Base-by-base conservation (phyloP, 345 rosid species). In the Laguncularia racemosa region DNA sequence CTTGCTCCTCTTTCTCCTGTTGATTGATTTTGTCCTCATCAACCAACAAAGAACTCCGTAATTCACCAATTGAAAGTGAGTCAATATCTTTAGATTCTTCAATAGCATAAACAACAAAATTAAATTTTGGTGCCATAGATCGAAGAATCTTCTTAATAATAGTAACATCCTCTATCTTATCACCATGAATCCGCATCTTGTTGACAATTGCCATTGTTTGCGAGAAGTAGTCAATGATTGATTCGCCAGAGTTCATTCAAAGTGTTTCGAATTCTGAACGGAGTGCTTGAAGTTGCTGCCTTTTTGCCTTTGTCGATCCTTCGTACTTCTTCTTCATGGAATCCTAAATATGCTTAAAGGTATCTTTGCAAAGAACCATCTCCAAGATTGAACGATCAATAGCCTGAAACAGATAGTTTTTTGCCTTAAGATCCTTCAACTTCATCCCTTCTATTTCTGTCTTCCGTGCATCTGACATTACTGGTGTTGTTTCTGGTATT, bases 321-420 rank as follows among this genome's bases (percentile, higher is more conserved):
- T 40, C 21, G 43, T 40, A 16, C 46, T 55, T 55, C 12, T 28
- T 38, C 48, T 55, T 55, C 58, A 55, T 55, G 14, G 58, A 33
- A 17, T 15, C 58, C 58, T 46, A 55, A 19, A 55, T 16, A n/a
- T 55, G 16, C 58, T 55, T 55, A 9, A 46, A 15, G 9, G 48
- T 55, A 20, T 14, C 46, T 12, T 55, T 55, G 13, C 20, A 28
- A 28, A 40, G 45, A 38, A 33, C 33, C 4, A 46, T 55, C 46
- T 16, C 33, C 13, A 40, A 16, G 46, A 20, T 33, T 12, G 58
- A 33, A 33, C 16, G 14, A 28, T 55, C 48, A 6, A 55, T 55
- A 9, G 20, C 46, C 6, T 13, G 14, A 40, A 28, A 55, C 11
- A 55, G 10, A 20, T 55, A 55, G 46, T 55, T 55, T n/a, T 55